Conservation (phyloP, 2,329 filamentous ascomycete species). For the Aotearoamyces nothofagi region DNA sequence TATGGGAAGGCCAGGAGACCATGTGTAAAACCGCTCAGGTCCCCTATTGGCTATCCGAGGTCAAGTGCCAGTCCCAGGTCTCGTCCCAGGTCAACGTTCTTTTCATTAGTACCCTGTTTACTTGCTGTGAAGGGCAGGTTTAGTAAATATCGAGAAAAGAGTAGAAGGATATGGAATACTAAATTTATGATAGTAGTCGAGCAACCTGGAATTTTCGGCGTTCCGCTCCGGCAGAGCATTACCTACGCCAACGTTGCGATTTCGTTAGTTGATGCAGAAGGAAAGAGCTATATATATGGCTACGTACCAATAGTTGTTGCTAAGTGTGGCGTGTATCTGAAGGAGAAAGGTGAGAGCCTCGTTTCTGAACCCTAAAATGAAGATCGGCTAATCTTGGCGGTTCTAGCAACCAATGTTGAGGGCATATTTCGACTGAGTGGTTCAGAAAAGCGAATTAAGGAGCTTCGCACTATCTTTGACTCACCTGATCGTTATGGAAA, state of each 20-base stretch:
- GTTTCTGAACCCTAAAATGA: slow-evolving; percentile 9
- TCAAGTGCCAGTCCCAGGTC: too few relatives aligned
- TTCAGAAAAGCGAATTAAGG: slow-evolving; percentile 96
- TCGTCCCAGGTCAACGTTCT: too few relatives aligned
- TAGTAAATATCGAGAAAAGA: background rate
- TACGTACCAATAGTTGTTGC: slow-evolving; percentile 97
- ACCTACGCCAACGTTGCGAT: slow-evolving; percentile 97
- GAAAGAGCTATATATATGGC: slow-evolving; percentile 93
- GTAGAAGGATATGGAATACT: slow-evolving; percentile 6
- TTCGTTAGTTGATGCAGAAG: slow-evolving; percentile 81
- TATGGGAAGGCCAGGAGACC: too few relatives aligned
- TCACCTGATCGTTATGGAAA: slow-evolving; percentile 94
- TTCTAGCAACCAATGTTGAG: slow-evolving; percentile 82
- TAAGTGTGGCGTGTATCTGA: slow-evolving; percentile 93
- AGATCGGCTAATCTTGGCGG: too few relatives aligned
- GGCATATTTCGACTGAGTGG: slow-evolving; percentile 94
- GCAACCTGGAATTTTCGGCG: slow-evolving; percentile 76
- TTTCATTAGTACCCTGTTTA: background rate
- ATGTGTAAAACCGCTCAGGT: too few relatives aligned
- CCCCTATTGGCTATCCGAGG: too few relatives aligned
- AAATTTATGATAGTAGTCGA: slow-evolving; percentile 11
- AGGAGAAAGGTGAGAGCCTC: slow-evolving; percentile 70
- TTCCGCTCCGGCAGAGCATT: slow-evolving; percentile 87
- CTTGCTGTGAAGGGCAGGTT: background rate
- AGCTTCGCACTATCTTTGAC: slow-evolving; percentile 82